Percentiles rank a stretch among this genome's conserved stretches.
Conservation (phyloP, 225 moss, liverwort and hornwort genomes). For the Pseudoscleropodium purum region DNA sequence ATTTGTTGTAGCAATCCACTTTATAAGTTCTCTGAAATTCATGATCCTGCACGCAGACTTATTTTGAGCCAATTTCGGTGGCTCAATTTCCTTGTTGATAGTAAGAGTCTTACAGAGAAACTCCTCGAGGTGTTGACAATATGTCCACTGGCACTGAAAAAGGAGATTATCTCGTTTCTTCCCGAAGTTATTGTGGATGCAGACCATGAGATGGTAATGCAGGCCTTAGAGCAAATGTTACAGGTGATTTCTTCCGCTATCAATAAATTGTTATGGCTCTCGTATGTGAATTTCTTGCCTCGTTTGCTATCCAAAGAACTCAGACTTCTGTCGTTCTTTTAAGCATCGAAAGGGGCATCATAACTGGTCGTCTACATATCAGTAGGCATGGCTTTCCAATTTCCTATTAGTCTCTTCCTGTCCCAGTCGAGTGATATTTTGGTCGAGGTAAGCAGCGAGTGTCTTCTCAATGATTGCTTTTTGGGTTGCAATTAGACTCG, state of each 20-base stretch:
- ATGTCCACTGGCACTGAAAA: constrained; percentile 69
- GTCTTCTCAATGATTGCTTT: neutral
- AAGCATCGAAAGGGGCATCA: neutral
- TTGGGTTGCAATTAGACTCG: neutral
- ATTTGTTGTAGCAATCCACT: neutral
- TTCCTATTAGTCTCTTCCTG: neutral
- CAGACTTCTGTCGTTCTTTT: neutral
- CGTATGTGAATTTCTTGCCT: neutral
- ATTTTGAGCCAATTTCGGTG: constrained; percentile 89
- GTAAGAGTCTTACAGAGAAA: constrained; percentile 66
- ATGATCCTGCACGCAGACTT: constrained; percentile 31
- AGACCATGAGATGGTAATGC: constrained; percentile 86
- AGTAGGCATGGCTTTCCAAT: neutral
- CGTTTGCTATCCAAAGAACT: neutral
- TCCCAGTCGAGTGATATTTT: neutral
- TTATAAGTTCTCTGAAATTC: neutral
- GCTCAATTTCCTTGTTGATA: constrained; percentile 79
- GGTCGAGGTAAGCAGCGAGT: neutral
- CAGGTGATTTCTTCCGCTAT: constrained; percentile 7
- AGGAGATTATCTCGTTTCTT: constrained; percentile 84
- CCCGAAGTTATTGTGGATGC: constrained; percentile 79
- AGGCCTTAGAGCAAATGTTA: constrained; percentile 63
- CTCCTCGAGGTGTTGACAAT: constrained; percentile 74
- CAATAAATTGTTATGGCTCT: neutral
- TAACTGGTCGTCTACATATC: neutral